Conservation (phyloP, 2,329 filamentous ascomycete genomes). For the Exophiala oligosperma region DNA sequence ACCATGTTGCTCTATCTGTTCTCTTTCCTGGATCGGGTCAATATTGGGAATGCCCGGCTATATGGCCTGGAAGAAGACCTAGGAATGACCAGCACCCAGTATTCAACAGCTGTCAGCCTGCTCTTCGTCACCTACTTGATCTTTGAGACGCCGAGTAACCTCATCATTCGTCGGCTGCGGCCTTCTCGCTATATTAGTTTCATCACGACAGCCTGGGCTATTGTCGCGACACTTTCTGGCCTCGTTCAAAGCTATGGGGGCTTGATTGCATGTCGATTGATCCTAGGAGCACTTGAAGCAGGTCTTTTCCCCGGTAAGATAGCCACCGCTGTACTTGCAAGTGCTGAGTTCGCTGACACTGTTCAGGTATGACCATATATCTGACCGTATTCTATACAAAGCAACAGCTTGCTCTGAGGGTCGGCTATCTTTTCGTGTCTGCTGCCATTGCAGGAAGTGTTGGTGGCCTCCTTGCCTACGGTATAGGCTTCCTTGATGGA, state of each 20-base stretch:
- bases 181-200: conserved; percentile 54
- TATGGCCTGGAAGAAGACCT: conserved; percentile 46
- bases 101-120: conserved; percentile 67
- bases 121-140: conserved; percentile 63
- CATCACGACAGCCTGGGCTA: conserved; percentile 44
- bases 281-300: conserved; percentile 45
- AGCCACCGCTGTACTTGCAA: not conserved
- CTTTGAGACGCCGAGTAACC: conserved; percentile 39
- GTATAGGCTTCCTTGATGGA: conserved; percentile 54
- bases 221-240: conserved; percentile 53
- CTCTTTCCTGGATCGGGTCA: conserved; percentile 50
- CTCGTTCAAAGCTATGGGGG: conserved; percentile 49
- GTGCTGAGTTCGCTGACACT: not conserved
- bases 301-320: conserved; percentile 39
- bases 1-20: conserved; percentile 62
- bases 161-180: conserved; percentile 47
- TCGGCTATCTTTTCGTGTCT: conserved; percentile 48
- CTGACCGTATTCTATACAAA: conserved; percentile 50
- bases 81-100: conserved; percentile 55
- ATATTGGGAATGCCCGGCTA: conserved; percentile 50
- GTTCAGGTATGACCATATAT: conserved; percentile 50
- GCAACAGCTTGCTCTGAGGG: conserved; percentile 43
- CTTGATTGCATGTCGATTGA: conserved; percentile 48
- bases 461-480: conserved; percentile 53
- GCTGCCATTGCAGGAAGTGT: conserved; percentile 54